phyloP scores from a whole-genome alignment of 305 asterid genomes.

The Fraxinus nigra region DNA sequence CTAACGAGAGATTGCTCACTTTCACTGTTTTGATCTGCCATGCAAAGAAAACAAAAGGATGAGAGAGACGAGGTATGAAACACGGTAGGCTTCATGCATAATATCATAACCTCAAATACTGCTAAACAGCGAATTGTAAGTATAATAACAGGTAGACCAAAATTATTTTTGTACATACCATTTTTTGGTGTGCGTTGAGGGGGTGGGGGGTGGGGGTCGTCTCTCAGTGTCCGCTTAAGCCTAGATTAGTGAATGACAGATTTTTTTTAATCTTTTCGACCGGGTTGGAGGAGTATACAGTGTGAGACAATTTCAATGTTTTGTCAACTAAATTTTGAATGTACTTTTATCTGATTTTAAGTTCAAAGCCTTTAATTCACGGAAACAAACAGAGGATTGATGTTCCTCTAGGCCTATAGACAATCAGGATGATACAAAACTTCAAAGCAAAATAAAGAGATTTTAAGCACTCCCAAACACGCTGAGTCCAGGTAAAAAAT shows the following conservation, averaged over 20 bases:
- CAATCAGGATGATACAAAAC: background rate
- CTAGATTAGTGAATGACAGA: background rate
- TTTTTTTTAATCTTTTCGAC: background rate
- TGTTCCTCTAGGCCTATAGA: background rate
- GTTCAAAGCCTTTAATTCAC: background rate
- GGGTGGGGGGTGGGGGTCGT: too few relatives aligned
- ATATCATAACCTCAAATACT: background rate
- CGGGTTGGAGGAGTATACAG: background rate
- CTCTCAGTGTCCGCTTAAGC: background rate
- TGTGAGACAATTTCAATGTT: background rate
- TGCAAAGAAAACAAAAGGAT: background rate
- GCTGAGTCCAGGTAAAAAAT: background rate
- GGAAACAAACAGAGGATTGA: background rate
- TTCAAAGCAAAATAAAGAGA: background rate
- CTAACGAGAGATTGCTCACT: conserved; percentile 69
- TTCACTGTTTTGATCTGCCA: conserved; percentile 64
- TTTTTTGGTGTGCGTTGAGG: background rate
- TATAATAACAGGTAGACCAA: background rate
- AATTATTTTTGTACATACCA: background rate
- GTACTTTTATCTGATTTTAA: background rate
- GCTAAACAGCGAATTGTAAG: background rate
- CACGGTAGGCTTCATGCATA: background rate
- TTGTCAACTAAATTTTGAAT: background rate
- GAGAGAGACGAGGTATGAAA: background rate
- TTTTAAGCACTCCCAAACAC: background rate